phyloP scores from a whole-genome alignment of 495 filamentous ascomycete species.

The Aspergillus incahuasiensis region DNA sequence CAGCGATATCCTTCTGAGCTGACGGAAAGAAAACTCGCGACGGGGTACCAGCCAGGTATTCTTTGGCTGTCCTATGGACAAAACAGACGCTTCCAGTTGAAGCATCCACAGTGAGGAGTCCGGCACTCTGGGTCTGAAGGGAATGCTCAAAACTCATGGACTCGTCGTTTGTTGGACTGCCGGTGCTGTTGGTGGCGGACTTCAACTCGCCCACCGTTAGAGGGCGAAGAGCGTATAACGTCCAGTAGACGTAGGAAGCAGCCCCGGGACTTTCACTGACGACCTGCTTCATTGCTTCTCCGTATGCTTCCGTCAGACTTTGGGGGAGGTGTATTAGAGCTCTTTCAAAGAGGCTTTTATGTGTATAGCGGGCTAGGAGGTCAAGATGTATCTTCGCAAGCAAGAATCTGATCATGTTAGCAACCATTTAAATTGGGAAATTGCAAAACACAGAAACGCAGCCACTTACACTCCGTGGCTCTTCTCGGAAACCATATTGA shows the following conservation, averaged over 20 bases:
- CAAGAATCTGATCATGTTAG: slow-evolving; percentile 24
- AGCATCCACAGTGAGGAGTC: slow-evolving; percentile 27
- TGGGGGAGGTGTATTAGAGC: slow-evolving; percentile 28
- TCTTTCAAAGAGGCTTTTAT: slow-evolving; percentile 21
- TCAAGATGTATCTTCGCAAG: slow-evolving; percentile 28
- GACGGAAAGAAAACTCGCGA: slow-evolving; percentile 31
- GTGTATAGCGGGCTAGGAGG: slow-evolving; percentile 21
- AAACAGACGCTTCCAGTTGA: slow-evolving; percentile 22
- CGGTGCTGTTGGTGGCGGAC: slow-evolving; percentile 13
- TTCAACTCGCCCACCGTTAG: slow-evolving; percentile 26
- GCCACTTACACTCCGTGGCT: slow-evolving; percentile 27
- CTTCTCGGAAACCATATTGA: slow-evolving; percentile 20
- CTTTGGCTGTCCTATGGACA: slow-evolving; percentile 31
- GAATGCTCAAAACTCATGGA: slow-evolving; percentile 17
- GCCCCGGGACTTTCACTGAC: slow-evolving; percentile 21
- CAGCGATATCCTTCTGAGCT: slow-evolving; percentile 30
- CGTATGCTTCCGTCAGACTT: slow-evolving; percentile 31
- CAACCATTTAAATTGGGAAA: no score
- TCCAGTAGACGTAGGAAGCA: slow-evolving; percentile 29
- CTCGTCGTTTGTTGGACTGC: background rate
- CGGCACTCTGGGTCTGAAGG: slow-evolving; percentile 16
- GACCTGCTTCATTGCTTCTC: slow-evolving; percentile 30
- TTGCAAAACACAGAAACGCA: background rate
- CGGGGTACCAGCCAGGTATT: slow-evolving; percentile 28
- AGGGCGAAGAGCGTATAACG: slow-evolving; percentile 24